Conservation (phyloP, 768 basidiomycete species). For the Psilocybe tampanensis region DNA sequence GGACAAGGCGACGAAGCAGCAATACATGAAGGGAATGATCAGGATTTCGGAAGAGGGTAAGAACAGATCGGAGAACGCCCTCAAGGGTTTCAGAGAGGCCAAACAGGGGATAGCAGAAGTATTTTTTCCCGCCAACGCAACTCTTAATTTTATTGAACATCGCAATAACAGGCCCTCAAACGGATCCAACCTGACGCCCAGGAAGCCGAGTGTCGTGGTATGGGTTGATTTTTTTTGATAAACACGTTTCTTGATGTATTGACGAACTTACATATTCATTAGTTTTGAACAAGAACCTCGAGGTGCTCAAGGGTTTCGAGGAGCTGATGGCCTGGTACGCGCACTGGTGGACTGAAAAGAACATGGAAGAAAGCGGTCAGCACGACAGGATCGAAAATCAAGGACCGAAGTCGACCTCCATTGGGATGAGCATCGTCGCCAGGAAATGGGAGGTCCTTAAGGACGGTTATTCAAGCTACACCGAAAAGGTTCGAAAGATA, state of each 20-base stretch:
- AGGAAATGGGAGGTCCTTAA: not conserved
- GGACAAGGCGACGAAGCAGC: too few relatives aligned
- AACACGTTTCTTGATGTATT: not conserved
- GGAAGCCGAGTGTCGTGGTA: not conserved
- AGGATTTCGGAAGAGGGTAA: not conserved
- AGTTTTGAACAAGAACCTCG: not conserved
- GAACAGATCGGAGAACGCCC: not conserved
- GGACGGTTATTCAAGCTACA: constrained; percentile 1
- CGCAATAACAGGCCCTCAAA: not conserved
- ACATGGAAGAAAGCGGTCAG: not conserved
- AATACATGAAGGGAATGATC: not conserved
- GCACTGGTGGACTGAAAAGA: not conserved
- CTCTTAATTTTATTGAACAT: not conserved
- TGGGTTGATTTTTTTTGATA: too few relatives aligned
- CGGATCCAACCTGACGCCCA: not conserved
- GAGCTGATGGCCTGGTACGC: not conserved
- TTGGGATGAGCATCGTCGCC: not conserved
- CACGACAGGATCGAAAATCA: not conserved
- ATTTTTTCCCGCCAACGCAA: not conserved
- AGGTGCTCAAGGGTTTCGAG: not conserved
- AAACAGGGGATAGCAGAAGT: not conserved
- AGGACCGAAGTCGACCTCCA: not conserved
- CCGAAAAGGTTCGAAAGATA: not conserved
- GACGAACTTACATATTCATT: not conserved
- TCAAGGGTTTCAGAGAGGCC: constrained; percentile 1